Evolutionary conservation across 768 basidiomycete genomes (phyloP).

Genomic region (Piloderma croceum): DNA sequence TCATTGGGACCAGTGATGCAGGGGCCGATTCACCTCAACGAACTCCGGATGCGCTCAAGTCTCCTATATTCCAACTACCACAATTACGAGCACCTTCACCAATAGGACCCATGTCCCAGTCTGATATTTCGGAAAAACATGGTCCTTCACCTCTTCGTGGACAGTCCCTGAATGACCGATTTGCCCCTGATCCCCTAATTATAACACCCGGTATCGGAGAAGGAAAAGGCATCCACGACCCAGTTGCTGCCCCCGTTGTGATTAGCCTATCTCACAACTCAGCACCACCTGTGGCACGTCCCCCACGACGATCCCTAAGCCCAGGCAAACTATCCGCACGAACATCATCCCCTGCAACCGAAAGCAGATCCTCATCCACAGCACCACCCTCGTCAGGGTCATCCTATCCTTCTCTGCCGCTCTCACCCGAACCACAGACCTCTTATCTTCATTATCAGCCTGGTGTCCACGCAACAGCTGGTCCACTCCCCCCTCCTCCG

Average conservation of each 20-base stretch:
- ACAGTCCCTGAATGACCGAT: neutral
- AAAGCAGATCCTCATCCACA: constrained; percentile 37
- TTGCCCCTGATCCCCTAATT: constrained; percentile 15
- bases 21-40: constrained; percentile 23
- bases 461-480: constrained; percentile 64
- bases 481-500: constrained; percentile 68
- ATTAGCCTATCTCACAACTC: constrained; percentile 40
- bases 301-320: constrained; percentile 23
- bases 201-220: constrained; percentile 60
- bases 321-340: constrained; percentile 21
- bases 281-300: too few species aligned
- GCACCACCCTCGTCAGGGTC: constrained; percentile 51
- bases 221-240: constrained; percentile 50
- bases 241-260: constrained; percentile 60
- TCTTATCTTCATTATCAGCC: constrained; percentile 13
- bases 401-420: too few species aligned
- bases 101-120: constrained; percentile 17
- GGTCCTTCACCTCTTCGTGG: constrained; percentile 5
- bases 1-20: constrained; percentile 41
- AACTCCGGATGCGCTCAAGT: constrained; percentile 29
- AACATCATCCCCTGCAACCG: constrained; percentile 22
- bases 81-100: constrained; percentile 30
- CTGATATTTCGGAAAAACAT: constrained; percentile 16
- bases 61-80: constrained; percentile 29
- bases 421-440: too few species aligned